Evolutionary conservation across 1,284 basidiomycete species (phyloP).

Genomic region (Termitomyces sp.): DNA sequence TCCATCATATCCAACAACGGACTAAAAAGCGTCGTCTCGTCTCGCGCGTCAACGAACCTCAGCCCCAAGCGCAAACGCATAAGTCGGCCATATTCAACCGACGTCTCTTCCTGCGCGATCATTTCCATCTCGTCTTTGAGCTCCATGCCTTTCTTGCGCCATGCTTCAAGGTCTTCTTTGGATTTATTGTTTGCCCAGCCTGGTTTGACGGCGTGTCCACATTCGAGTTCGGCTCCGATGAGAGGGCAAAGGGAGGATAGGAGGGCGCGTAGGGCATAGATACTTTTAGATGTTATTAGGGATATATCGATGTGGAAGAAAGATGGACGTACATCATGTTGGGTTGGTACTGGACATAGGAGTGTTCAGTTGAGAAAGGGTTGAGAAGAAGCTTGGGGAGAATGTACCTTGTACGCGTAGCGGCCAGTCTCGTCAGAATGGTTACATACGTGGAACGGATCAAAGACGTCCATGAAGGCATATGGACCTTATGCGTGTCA

Average conservation of each 20-base stretch:
- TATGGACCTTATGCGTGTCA: conserved; percentile 63
- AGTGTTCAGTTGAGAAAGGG: not conserved
- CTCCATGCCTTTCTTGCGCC: not conserved
- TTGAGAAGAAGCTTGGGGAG: not conserved
- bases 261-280: conserved; percentile 76
- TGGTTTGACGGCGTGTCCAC: conserved; percentile 45
- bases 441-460: conserved; percentile 87
- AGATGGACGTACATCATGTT: conserved; percentile 46
- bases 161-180: not conserved
- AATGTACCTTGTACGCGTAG: conserved; percentile 78
- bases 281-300: conserved; percentile 29
- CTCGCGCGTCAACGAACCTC: conserved; percentile 43
- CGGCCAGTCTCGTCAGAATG: conserved; percentile 85
- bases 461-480: conserved; percentile 93
- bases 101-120: not conserved
- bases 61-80: conserved; percentile 81
- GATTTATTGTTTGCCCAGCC: conserved; percentile 62
- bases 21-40: conserved; percentile 56
- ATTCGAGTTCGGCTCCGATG: conserved; percentile 71
- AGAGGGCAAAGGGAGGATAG: conserved; percentile 73
- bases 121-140: not conserved
- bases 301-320: too few relatives aligned
- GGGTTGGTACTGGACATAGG: conserved; percentile 39
- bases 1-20: conserved; percentile 71
- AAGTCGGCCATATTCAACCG: conserved; percentile 52